Evolutionary conservation across 305 asterid species (phyloP).

Genomic region (Lippia alba): DNA sequence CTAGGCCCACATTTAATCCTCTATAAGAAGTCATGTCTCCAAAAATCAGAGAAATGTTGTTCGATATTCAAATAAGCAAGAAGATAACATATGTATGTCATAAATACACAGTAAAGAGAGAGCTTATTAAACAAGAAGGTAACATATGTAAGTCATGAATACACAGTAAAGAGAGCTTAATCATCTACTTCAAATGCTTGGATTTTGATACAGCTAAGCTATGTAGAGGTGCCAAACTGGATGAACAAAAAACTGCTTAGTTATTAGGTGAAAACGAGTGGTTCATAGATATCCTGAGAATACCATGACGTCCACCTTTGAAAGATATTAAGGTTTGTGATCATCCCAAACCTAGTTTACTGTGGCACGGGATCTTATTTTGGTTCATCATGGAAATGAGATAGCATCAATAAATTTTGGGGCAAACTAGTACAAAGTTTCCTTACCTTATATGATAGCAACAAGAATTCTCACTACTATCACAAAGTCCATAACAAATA

Average conservation of each 20-base stretch:
- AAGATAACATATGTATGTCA: background rate
- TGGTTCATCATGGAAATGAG: background rate
- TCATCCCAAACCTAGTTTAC: background rate
- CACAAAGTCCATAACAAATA: constrained; percentile 9
- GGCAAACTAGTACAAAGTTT: background rate
- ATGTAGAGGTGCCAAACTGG: constrained; percentile 10
- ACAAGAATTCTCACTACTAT: background rate
- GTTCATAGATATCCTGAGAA: background rate
- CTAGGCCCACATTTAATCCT: background rate
- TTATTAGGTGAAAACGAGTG: background rate
- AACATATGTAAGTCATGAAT: background rate
- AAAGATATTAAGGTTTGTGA: background rate
- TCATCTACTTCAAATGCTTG: background rate
- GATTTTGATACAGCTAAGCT: background rate
- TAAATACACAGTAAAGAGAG: background rate
- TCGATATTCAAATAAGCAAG: background rate
- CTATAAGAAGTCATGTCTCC: background rate
- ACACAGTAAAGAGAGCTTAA: background rate
- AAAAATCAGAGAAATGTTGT: background rate
- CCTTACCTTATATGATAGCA: background rate
- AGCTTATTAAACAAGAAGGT: background rate
- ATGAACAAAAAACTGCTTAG: background rate
- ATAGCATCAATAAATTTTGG: background rate
- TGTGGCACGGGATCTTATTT: background rate
- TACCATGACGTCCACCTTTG: background rate